Base-by-base conservation (phyloP, 441 rosid species). In the Theobroma grandiflorum region DNA sequence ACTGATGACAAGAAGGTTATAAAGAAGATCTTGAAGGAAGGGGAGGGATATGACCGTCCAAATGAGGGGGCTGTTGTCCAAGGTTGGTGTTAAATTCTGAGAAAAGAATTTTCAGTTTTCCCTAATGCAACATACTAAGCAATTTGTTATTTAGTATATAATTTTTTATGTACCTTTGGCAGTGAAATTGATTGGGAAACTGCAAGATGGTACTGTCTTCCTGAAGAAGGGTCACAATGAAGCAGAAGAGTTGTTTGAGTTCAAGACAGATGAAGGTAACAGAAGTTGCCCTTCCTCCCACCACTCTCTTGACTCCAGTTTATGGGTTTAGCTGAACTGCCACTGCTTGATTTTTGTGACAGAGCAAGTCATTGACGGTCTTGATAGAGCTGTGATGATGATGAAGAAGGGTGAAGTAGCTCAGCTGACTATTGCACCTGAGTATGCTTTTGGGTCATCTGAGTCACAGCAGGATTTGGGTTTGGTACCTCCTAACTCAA, bases 341-440 rank as follows among this genome's bases (percentile, higher is more conserved):
- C 49, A 2, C 3, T 58, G 37, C 35, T 66, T 73, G 59, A 65
- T 53, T 69, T 59, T 22, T 76, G 35, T 64, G 78, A 70, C 86
- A 97, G 98, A 92, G 80, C 95, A 91, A 95, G 98, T 95, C 16
- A 81, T 90, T 43, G 92, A 89, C 47, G 98, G 99, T 64, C 94
- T 94, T 73, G 97, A 95, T 82, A 95, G 75, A 88, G 91, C 95
- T 55, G 89, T 90, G 76, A 75, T 84, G 83, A 82, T 86, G 26
- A 93, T 93, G 99, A 96, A 95, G 88, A 95, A 91, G 84, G 97
- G 96, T 43, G 98, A 96, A 83, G 84, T 86, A 38, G 97, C 96
- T 45, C 50, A 88, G 59, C 42, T 91, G 76, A 93, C 93, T 5
- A 81, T 95, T 72, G 93, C 89, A 8, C 94, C 98, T 3, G 95